Evolutionary conservation across 139 green algal genomes (phyloP), one percentile per base, ranked within the genome.

Genomic region (Micromonas commoda): DNA sequence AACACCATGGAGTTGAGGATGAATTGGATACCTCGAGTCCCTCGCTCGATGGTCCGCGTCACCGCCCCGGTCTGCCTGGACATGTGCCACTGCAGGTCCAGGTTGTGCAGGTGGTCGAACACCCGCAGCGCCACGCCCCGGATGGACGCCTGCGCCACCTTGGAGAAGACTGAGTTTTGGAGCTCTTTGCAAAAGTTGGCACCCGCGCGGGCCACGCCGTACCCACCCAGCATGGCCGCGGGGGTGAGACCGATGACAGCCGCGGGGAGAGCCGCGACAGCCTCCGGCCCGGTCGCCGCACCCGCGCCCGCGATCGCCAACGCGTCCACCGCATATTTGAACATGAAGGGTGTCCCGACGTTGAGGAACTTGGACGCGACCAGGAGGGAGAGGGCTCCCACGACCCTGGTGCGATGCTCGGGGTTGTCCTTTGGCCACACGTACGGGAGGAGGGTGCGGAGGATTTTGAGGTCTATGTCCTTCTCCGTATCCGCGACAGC

Each of bases 11-110:
- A 86, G 60, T 80, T 86, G n/a, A 90, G 82, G 38, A 97, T 91
- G 85, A 97, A 98, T 82, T 93, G 96, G 85, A 98, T 97, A 75
- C 93, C 95, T 1, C 95, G 87, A 0, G 90, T 93, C 64, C 95
- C 95, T 0, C 95, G 77, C 83, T 99, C 95, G 38, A 97, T 93
- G 1, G 92, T 85, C 13, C 93, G 86, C 23, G 82, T 89, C 35
- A 99, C 72, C 28, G 89, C 89, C 20, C 94, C 93, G 20, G 94
- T 98, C 79, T 97, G 93, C 20, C 89, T 76, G 16, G 70, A 82
- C 26, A 98, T 86, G 85, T 98, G 94, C 80, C 91, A 98, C 3
- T 53, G 73, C 0, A 97, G 83, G 82, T 97, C 93, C 38, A 97
- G 87, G 20, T 52, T 57, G 82, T 97, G 92, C 31, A 98, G 88